phyloP scores from a whole-genome alignment of 2,329 filamentous ascomycete genomes.

The Thelonectria blattea region DNA sequence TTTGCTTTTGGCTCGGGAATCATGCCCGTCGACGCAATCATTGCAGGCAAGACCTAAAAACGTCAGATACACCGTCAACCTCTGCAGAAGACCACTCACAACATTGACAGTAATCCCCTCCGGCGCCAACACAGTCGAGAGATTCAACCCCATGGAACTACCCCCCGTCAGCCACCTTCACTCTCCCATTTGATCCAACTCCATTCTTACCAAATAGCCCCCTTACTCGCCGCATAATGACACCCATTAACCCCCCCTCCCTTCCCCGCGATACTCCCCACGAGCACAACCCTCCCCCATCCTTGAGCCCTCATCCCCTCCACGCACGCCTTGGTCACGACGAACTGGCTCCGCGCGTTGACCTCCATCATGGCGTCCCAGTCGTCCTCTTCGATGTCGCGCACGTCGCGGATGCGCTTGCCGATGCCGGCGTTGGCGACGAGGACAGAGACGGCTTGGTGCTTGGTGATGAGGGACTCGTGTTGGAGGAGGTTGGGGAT shows the following conservation, averaged over 20 bases:
- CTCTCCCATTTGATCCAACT: too few relatives aligned
- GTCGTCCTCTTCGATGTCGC: slow-evolving; percentile 43
- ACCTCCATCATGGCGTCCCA: slow-evolving; percentile 47
- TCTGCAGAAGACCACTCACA: slow-evolving; percentile 26
- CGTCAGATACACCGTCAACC: not conserved
- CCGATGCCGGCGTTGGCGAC: slow-evolving; percentile 34
- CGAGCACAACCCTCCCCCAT: slow-evolving; percentile 42
- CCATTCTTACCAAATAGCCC: slow-evolving; percentile 34
- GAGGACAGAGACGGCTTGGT: slow-evolving; percentile 11
- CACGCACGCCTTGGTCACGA: slow-evolving; percentile 42
- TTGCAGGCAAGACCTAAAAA: slow-evolving; percentile 41
- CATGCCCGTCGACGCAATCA: slow-evolving; percentile 46
- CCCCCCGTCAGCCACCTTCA: too few relatives aligned
- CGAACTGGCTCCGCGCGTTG: slow-evolving; percentile 44
- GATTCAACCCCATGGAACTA: slow-evolving; percentile 45
- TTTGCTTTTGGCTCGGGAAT: slow-evolving; percentile 41
- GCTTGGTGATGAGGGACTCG: slow-evolving; percentile 17
- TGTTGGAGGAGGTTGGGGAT: slow-evolving; percentile 11
- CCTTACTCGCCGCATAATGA: slow-evolving; percentile 45
- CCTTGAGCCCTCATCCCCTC: slow-evolving; percentile 40
- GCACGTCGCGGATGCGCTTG: slow-evolving; percentile 42
- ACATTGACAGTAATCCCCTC: slow-evolving; percentile 45
- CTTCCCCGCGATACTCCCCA: slow-evolving; percentile 43
- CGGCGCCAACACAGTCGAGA: slow-evolving; percentile 41
- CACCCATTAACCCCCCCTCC: slow-evolving; percentile 45